Base-by-base conservation (phyloP, 1,139 yeast species). In the Pichia sp. region DNA sequence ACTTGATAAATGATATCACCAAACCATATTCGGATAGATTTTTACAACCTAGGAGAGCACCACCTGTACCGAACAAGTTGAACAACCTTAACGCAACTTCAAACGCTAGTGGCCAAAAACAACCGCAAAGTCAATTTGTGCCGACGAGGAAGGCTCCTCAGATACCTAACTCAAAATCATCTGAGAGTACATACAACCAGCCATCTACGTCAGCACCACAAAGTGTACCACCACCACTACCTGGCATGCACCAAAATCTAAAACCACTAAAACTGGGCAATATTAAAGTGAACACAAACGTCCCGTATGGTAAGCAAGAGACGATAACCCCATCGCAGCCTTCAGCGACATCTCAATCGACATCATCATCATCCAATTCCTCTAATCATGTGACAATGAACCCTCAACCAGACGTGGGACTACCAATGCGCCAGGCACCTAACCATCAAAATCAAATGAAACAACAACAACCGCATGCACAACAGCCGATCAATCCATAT, bases 11-110 rank as follows among this genome's bases (percentile, higher is more conserved):
- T 34, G 55, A 52, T 34, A 52, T 53, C 13, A 52, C 56, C 3
- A 54, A 53, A 40, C 59, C 58, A 10, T 53, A 54, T 33, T 46
- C 47, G 13, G 46, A 51, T 7, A 65, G 61, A 29, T 64, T 69
- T 39, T 55, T 66, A 4, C 77, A 78, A 9, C 63, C 62, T 8
- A 64, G 79, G 55, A 66, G 64, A 36, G 79, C 79, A 1, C 80
- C 80, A 1, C 69, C 75, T 15, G 77, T 76, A 7, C 78, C 78
- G 14, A 17, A 16, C n/a, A 19, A 18, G 12, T n/a, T 20, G 7
- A 31, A 16, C 12, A 13, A 25, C 20, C 10, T 25, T 8, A 25
- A 25, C 16, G 12, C n/a, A 11, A 11, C 23, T 11, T 22, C 27
- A 8, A 25, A 14, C 16, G 13, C 18, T 27, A 23, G 17, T 12